These are phyloP conservation scores for Mortierella sp. DNA, from an alignment of 371 early-diverging fungal genomes.

Conservation along the genomic window DNA sequence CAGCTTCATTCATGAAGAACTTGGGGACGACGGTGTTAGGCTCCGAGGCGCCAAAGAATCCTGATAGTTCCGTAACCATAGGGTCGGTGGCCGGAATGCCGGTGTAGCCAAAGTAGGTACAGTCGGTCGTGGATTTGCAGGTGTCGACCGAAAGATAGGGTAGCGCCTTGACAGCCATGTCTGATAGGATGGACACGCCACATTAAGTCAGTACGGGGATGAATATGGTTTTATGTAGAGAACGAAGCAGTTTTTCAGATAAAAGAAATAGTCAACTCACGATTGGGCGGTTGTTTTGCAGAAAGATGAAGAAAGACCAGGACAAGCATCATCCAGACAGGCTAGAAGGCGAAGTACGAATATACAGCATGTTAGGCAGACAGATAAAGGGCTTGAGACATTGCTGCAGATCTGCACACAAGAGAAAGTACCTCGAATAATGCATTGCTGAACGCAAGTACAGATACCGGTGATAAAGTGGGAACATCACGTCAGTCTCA, in stretches of 20 bases:
- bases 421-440: conserved; percentile 49
- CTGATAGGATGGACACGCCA: too few relatives aligned
- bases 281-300: conserved; percentile 27
- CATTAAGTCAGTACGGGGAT: background rate
- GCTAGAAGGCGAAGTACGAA: conserved; percentile 8
- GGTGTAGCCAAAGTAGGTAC: conserved; percentile 57
- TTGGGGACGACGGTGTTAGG: conserved; percentile 39
- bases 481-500: background rate
- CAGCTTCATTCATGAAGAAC: conserved; percentile 36
- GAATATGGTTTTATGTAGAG: background rate
- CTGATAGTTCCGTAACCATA: conserved; percentile 41
- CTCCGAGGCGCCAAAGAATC: conserved; percentile 54
- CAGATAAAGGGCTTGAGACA: too few relatives aligned
- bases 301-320: conserved; percentile 53
- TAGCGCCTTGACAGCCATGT: conserved; percentile 42
- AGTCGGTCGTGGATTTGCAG: conserved; percentile 44
- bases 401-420: too few relatives aligned
- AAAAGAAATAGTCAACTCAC: conserved; percentile 10
- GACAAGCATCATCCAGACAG: conserved; percentile 54
- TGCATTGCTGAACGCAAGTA: conserved; percentile 32
- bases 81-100: conserved; percentile 48
- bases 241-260: background rate
- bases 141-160: conserved; percentile 50
- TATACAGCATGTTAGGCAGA: too few relatives aligned
- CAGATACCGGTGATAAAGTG: background rate